Evolutionary conservation across 2,329 filamentous ascomycete species (phyloP), one percentile per base, ranked within the genome.

Genomic region (Aspergillus sp.): DNA sequence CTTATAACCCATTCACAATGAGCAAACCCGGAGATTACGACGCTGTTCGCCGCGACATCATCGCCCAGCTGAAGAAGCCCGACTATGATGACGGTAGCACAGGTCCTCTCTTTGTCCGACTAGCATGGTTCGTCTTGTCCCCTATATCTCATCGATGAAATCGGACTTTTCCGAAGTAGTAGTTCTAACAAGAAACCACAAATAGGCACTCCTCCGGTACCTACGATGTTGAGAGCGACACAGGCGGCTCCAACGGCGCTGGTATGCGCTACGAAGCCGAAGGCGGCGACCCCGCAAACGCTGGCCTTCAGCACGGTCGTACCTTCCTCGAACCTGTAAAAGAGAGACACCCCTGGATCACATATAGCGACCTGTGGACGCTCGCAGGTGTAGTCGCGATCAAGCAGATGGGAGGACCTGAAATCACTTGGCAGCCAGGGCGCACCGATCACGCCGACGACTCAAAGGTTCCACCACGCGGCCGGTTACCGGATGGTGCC

Each of bases 231-330:
- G 76, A 78, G 55, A 83, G 83, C 55, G 81, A 85, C 66, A 88
- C 85, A 0, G 86, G 86, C 37, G 85, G 85, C 39, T 84, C 80
- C 24, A 88, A 88, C 68, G 86, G 86, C 58, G 85, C 86, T 0
- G 85, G 84, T 17, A 88, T 88, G 85, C 79, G 85, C 35, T 88
- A 86, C 68, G 84, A 87, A 73, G 74, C 78, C 23, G 85, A 87
- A 74, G 84, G 84, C 58, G 85, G 84, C 59, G 85, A 88, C 67
- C 84, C 85, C 4, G 83, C 85, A 56, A 88, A 88, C 71, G 84
- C 85, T 4, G 86, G 86, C 17, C 80, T 88, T 9, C 82, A 87
- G 64, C 80, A 87, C 68, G 85, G 84, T 21, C 83, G 85, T 15
- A 80, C 83, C 27, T 87, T 88, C 71, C 80, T 88, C 59, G 85